phyloP scores from a whole-genome alignment of 1,139 yeast genomes.

The Yamadazyma triangularis region DNA sequence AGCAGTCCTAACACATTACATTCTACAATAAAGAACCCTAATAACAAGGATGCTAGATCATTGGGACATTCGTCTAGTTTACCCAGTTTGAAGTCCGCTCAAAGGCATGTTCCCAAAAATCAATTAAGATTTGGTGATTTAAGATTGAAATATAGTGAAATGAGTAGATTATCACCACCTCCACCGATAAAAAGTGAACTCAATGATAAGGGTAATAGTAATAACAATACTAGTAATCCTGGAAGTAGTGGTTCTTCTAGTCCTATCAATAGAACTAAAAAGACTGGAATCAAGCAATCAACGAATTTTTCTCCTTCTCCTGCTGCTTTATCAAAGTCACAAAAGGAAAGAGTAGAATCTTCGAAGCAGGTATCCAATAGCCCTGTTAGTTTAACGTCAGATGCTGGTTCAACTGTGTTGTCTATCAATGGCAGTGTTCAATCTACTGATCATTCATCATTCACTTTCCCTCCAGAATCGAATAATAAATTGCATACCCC shows the following conservation, averaged over 20 bases:
- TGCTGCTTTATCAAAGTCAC: neutral
- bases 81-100: conserved; percentile 17
- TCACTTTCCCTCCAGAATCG: conserved; percentile 16
- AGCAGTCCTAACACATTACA: conserved; percentile 12
- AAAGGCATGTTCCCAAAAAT: conserved; percentile 6
- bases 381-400: conserved; percentile 26
- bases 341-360: neutral
- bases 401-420: conserved; percentile 24
- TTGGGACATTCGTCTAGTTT: conserved; percentile 41
- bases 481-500: too few relatives aligned
- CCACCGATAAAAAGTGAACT: conserved; percentile 4
- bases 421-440: conserved; percentile 28
- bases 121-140: conserved; percentile 10
- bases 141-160: conserved; percentile 8
- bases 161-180: conserved; percentile 11
- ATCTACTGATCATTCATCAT: conserved; percentile 31
- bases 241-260: neutral
- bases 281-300: neutral
- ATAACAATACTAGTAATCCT: neutral
- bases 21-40: conserved; percentile 1
- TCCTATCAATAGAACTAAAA: neutral
- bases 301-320: neutral
- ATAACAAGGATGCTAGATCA: conserved; percentile 6
- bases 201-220: neutral
- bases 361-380: conserved; percentile 17